These are phyloP conservation scores for Suhomyces anneliseae DNA, from an alignment of 1,139 yeast species.

Conservation along the genomic window DNA sequence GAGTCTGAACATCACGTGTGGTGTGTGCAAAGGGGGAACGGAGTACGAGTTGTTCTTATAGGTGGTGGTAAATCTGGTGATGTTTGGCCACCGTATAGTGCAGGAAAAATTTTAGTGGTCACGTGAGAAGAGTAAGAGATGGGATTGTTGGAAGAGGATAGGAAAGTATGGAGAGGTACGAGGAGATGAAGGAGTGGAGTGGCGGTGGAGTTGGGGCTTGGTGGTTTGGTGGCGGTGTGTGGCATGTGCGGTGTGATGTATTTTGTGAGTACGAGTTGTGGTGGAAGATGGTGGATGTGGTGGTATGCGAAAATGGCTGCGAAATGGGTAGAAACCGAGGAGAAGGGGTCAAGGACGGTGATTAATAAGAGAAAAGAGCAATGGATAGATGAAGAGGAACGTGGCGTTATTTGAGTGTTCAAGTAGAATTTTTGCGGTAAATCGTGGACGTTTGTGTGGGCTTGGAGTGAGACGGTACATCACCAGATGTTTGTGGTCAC, in stretches of 20 bases:
- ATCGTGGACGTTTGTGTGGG: too few species aligned
- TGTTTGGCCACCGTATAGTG: background rate
- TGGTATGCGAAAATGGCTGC: background rate
- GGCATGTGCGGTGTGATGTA: background rate
- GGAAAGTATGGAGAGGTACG: background rate
- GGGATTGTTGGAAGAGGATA: background rate
- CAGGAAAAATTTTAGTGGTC: conserved; percentile 6
- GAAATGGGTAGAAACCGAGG: background rate
- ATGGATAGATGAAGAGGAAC: too few species aligned
- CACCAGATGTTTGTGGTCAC: too few species aligned
- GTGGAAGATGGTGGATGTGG: background rate
- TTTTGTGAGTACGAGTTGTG: background rate
- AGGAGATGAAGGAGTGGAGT: background rate
- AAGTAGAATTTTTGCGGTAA: too few species aligned
- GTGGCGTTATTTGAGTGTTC: too few species aligned
- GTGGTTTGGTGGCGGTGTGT: background rate
- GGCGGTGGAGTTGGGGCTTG: background rate
- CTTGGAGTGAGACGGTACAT: too few species aligned
- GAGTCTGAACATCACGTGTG: conserved; percentile 37
- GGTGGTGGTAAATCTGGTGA: background rate
- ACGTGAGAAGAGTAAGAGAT: background rate
- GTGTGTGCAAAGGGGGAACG: background rate
- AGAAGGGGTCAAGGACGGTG: too few species aligned
- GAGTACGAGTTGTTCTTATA: background rate
- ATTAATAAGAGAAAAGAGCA: too few species aligned